Base-by-base conservation (phyloP, 2,329 filamentous ascomycete species). In the Gremmenia infestans region DNA sequence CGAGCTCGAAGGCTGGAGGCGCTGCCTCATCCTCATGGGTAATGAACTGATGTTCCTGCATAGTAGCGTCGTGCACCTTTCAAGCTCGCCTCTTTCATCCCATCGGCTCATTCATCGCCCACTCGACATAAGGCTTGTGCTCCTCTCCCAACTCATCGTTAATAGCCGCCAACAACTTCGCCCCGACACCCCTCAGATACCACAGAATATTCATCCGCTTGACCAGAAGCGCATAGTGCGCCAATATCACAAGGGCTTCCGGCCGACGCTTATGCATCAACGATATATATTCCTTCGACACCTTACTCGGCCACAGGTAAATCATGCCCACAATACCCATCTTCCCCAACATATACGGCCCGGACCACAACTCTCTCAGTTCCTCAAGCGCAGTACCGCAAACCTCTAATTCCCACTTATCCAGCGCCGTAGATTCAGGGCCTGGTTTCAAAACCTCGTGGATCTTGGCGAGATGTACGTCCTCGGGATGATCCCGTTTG, bases 231-330 rank as follows among this genome's bases (percentile, higher is more conserved):
- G 54, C 59, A 43, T 59, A 63, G 32, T 59, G 50, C 12, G 58
- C 61, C 22, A 62, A 39, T 7, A 60, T 56, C 11, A 63, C 55
- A 35, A 62, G 19, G 4, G 61, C 57, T 55, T 68, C 64, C 6
- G 70, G 70, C 15, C 45, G 42, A 15, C 54, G 47, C 17, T 59
- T 25, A 43, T 60, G 48, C 9, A 64, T 25, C 45, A 62, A 48
- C 15, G 53, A 32, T 6, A 60, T 35, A 40, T 53, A 64, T 3
- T 54, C 51, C 11, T 55, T 35, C 12, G 53, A 51, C 11, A 63
- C 35, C 2, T 32, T 55, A 11, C 57, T 52, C 7, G 57, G 60
- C 60, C 62, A 64, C 3, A 57, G 47, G 9, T 53, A 56, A 2
- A 59, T 37, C 14, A 49, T 43, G 6, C 47, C 51, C 17, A 53